Evolutionary conservation across 768 basidiomycete genomes (phyloP).

Genomic region (Trametes cubensis): DNA sequence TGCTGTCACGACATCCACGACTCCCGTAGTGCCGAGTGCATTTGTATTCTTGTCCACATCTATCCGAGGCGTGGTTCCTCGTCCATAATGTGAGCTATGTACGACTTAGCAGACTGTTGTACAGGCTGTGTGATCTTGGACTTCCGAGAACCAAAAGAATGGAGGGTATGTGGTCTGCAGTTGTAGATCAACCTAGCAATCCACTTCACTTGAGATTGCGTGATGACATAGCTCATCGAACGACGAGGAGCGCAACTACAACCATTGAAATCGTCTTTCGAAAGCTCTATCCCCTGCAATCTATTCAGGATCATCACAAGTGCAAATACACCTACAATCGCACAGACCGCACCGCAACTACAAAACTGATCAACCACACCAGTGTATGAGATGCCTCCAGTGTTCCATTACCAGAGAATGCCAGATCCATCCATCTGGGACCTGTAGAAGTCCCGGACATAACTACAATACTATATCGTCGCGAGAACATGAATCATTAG

Average conservation of each 20-base stretch:
- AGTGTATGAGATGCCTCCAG: neutral
- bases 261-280: too few species aligned
- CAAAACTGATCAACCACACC: neutral
- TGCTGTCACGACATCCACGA: constrained; percentile 25
- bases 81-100: constrained; percentile 13
- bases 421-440: constrained; percentile 5
- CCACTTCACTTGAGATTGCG: too few species aligned
- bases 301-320: too few species aligned
- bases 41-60: constrained; percentile 21
- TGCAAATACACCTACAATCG: too few species aligned
- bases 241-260: too few species aligned
- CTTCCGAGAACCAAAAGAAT: too few species aligned
- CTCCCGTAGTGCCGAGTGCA: constrained; percentile 23
- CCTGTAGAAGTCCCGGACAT: constrained; percentile 9
- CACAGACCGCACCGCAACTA: neutral
- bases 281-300: too few species aligned
- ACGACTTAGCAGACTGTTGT: neutral
- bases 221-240: too few species aligned
- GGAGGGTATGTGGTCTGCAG: too few species aligned
- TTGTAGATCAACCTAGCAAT: too few species aligned
- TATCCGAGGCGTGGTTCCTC: constrained; percentile 25
- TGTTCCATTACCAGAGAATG: constrained; percentile 9
- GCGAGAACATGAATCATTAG: constrained; percentile 13
- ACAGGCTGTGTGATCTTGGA: neutral
- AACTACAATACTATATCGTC: constrained; percentile 16